Evolutionary conservation across 371 early-diverging fungal genomes (phyloP).

Genomic region (Actinomucor elegans): DNA sequence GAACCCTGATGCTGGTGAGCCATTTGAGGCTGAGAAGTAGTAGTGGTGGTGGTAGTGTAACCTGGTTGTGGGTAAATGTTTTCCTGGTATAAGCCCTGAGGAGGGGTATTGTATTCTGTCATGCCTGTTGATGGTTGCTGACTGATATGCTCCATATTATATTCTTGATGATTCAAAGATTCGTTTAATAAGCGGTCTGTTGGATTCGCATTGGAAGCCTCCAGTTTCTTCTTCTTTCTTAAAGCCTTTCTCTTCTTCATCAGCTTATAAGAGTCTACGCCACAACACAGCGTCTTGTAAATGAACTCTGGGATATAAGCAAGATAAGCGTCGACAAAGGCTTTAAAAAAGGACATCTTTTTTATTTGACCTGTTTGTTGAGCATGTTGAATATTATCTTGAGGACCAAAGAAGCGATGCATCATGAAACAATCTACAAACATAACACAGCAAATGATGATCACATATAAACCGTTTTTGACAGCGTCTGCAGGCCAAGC

Average conservation of each 20-base stretch:
- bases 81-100: not conserved
- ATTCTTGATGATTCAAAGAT: not conserved
- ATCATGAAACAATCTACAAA: conserved; percentile 36
- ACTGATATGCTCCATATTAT: not conserved
- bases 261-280: conserved; percentile 32
- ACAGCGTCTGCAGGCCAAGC: conserved; percentile 47
- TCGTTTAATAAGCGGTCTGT: conserved; percentile 3
- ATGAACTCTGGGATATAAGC: conserved; percentile 47
- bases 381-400: conserved; percentile 12
- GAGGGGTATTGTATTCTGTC: not conserved
- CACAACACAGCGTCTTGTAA: conserved; percentile 30
- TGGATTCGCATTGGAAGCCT: not conserved
- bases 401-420: conserved; percentile 35
- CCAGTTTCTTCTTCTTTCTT: conserved; percentile 11
- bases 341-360: conserved; percentile 18
- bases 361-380: not conserved
- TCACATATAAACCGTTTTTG: conserved; percentile 43
- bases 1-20: not conserved
- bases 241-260: conserved; percentile 37
- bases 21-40: not conserved
- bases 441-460: conserved; percentile 43
- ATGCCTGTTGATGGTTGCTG: not conserved
- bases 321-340: conserved; percentile 41
- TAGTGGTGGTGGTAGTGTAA: not conserved
- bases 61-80: not conserved